These are phyloP conservation scores for Oenanthe javanica DNA, from an alignment of 140 eudicot species.

Conservation along the genomic window DNA sequence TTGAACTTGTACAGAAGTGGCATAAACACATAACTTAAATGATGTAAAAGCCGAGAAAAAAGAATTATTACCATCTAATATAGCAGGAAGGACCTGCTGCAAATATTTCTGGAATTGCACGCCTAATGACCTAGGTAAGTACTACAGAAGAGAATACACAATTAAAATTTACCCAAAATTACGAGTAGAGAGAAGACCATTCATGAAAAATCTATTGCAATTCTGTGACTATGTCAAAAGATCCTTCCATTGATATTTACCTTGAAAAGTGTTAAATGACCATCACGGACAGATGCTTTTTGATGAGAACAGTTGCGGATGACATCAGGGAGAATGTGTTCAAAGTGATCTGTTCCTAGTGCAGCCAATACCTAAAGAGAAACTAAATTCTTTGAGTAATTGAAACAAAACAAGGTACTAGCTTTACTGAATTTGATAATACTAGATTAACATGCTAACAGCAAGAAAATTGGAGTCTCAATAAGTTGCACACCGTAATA, in stretches of 20 bases:
- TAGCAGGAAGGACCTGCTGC: conserved; percentile 90
- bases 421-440: background rate
- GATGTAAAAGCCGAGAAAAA: background rate
- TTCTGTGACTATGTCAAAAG: background rate
- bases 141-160: conserved; percentile 36
- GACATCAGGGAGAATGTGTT: conserved; percentile 82
- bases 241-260: conserved; percentile 19
- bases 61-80: conserved; percentile 60
- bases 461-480: background rate
- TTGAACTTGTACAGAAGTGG: background rate
- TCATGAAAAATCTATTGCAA: background rate
- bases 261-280: conserved; percentile 84
- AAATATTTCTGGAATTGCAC: conserved; percentile 92
- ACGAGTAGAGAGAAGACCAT: background rate
- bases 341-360: conserved; percentile 82
- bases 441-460: background rate
- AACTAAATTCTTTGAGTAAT: background rate
- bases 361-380: conserved; percentile 81
- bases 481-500: background rate
- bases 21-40: background rate
- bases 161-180: background rate
- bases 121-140: conserved; percentile 90
- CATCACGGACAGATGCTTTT: conserved; percentile 95
- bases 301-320: conserved; percentile 89
- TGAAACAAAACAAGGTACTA: background rate